Percentiles rank a stretch among this genome's conserved stretches.
Evolutionary conservation across 331 rosid species (phyloP).

Genomic region (Malus hybrid): DNA sequence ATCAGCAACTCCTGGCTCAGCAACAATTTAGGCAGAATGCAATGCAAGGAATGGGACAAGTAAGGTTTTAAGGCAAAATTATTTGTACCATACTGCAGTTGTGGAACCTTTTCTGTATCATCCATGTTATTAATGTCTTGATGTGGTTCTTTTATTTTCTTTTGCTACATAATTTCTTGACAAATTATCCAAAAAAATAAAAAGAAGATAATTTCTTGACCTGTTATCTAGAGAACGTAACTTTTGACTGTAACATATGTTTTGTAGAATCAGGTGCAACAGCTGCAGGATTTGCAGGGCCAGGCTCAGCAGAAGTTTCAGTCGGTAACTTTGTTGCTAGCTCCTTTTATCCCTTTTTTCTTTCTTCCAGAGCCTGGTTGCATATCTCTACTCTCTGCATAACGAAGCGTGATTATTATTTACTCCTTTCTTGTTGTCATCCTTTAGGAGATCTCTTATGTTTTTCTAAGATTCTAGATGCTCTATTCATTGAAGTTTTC

Average conservation of each 20-base stretch:
- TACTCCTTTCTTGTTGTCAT: neutral
- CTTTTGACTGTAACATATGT: conserved; percentile 2
- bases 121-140: neutral
- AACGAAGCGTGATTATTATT: neutral
- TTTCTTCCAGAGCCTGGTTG: neutral
- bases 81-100: neutral
- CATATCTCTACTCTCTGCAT: neutral
- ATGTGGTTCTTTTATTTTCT: too few relatives aligned
- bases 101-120: neutral
- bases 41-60: conserved; percentile 91
- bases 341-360: neutral
- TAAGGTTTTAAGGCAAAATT: conserved; percentile 10
- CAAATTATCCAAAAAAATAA: too few relatives aligned
- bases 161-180: neutral
- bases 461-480: neutral
- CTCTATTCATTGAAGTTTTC: neutral
- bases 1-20: conserved; percentile 77
- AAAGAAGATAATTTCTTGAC: neutral
- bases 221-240: neutral
- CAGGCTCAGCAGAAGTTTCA: conserved; percentile 42
- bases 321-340: conserved; percentile 14
- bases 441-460: neutral
- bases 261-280: conserved; percentile 36
- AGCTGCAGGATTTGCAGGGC: conserved; percentile 44
- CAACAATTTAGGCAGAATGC: conserved; percentile 74